A percentile compares a stretch with the other conserved stretches of the same genome.
Conservation (phyloP, 1,284 basidiomycete species). For the Moesziomyces globuligerus region DNA sequence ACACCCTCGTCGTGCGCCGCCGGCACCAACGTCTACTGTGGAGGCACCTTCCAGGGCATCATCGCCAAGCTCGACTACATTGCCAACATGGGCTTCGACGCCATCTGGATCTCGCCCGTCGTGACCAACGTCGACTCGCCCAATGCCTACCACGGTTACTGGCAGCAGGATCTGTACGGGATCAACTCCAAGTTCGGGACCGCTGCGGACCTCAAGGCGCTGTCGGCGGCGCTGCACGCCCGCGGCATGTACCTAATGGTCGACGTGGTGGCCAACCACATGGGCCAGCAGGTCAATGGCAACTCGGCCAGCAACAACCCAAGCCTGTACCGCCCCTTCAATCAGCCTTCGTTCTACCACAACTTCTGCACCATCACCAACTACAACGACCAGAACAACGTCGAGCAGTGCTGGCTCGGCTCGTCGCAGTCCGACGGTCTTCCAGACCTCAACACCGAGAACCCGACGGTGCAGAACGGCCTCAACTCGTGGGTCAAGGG, state of each 20-base stretch:
- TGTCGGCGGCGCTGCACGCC: conserved; percentile 75
- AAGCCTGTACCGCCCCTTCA: conserved; percentile 9
- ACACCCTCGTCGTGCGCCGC: conserved; percentile 70
- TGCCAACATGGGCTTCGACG: conserved; percentile 79
- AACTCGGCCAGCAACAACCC: conserved; percentile 9
- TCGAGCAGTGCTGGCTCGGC: conserved; percentile 79
- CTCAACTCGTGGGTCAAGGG: conserved; percentile 75
- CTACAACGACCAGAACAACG: conserved; percentile 75
- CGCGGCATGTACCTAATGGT: conserved; percentile 82
- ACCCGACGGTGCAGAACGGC: conserved; percentile 72
- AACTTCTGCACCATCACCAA: conserved; percentile 76
- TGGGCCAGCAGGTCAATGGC: conserved; percentile 67
- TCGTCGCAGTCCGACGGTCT: conserved; percentile 74
- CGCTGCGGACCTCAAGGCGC: conserved; percentile 75
- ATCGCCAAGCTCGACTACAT: conserved; percentile 80
- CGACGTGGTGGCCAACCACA: conserved; percentile 80
- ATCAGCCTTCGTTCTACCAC: conserved; percentile 71
- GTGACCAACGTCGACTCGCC: conserved; percentile 77
- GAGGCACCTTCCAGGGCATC: conserved; percentile 80
- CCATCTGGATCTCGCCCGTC: conserved; percentile 73
- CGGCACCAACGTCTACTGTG: conserved; percentile 75
- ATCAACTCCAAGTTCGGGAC: conserved; percentile 78
- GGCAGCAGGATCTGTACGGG: conserved; percentile 73
- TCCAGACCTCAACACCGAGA: conserved; percentile 78
- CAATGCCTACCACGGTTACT: conserved; percentile 73